Percentiles rank a stretch among this genome's conserved stretches.
Conservation (phyloP, 1,284 basidiomycete genomes). For the Neolentinus lepideus region DNA sequence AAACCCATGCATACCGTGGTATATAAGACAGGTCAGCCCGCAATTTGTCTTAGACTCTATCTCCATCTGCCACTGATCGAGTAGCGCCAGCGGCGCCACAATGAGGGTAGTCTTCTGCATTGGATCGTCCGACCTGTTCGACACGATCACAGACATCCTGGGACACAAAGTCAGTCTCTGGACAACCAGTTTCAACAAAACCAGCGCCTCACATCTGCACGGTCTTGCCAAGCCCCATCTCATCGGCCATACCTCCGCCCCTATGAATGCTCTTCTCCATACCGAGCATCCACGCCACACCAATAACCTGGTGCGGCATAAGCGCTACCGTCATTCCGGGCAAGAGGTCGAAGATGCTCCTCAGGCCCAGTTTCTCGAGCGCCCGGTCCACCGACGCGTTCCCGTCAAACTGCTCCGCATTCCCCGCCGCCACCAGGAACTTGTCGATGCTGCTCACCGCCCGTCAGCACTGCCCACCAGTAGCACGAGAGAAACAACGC, state of each 20-base stretch:
- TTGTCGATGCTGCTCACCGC: constrained; percentile 35
- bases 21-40: constrained; percentile 38
- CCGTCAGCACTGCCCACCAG: background rate
- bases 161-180: constrained; percentile 3
- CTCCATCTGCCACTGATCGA: constrained; percentile 54
- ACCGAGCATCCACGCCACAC: constrained; percentile 60
- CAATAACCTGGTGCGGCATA: constrained; percentile 61
- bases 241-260: constrained; percentile 72
- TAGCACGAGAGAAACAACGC: constrained; percentile 14
- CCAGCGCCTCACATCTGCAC: constrained; percentile 32
- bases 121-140: constrained; percentile 35
- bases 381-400: constrained; percentile 47
- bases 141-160: constrained; percentile 40
- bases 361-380: constrained; percentile 34
- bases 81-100: constrained; percentile 44
- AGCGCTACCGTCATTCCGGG: constrained; percentile 48
- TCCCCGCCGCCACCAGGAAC: constrained; percentile 48
- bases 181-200: too few species aligned
- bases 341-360: constrained; percentile 30
- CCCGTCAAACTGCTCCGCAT: constrained; percentile 47
- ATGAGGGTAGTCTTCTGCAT: constrained; percentile 47
- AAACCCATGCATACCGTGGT: constrained; percentile 36
- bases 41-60: constrained; percentile 47
- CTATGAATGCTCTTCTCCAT: constrained; percentile 38
- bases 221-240: constrained; percentile 60